Evolutionary conservation across 495 filamentous ascomycete genomes (phyloP).

Genomic region (Xylaria bambusicola): DNA sequence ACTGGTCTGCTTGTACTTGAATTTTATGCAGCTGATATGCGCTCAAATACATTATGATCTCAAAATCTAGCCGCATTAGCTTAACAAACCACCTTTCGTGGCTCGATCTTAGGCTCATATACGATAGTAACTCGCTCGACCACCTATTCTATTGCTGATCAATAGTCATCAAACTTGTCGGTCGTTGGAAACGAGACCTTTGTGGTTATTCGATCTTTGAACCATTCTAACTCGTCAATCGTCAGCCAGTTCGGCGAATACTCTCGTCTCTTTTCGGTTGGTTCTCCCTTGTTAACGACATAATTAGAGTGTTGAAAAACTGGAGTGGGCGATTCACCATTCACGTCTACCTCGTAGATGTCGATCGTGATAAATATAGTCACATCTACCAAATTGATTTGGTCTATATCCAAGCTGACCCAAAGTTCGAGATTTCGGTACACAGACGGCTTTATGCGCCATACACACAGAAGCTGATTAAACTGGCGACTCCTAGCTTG

Average conservation of each 20-base stretch:
- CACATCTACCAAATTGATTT: conserved; percentile 7
- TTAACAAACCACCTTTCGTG: no score
- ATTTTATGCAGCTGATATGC: no score
- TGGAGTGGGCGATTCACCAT: background rate
- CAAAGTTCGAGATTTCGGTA: conserved; percentile 3
- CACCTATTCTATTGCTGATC: no score
- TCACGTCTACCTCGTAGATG: conserved; percentile 7
- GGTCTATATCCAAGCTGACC: conserved; percentile 2
- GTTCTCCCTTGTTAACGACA: background rate
- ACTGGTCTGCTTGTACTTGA: no score
- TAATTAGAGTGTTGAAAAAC: background rate
- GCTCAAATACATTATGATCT: no score
- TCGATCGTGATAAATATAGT: conserved; percentile 12
- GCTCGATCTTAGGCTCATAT: no score
- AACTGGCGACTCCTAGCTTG: background rate
- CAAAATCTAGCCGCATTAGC: no score
- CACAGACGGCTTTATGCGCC: background rate
- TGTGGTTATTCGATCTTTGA: background rate
- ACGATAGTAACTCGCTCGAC: no score
- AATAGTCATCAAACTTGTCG: background rate
- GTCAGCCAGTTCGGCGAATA: background rate
- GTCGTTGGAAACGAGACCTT: background rate
- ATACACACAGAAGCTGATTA: conserved; percentile 6
- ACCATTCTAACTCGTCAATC: conserved; percentile 15
- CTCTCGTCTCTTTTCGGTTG: background rate